Percentiles rank a stretch among this genome's conserved stretches.
phyloP scores from a whole-genome alignment of 1,284 basidiomycete species.

The Rhodotorula glutinis region DNA sequence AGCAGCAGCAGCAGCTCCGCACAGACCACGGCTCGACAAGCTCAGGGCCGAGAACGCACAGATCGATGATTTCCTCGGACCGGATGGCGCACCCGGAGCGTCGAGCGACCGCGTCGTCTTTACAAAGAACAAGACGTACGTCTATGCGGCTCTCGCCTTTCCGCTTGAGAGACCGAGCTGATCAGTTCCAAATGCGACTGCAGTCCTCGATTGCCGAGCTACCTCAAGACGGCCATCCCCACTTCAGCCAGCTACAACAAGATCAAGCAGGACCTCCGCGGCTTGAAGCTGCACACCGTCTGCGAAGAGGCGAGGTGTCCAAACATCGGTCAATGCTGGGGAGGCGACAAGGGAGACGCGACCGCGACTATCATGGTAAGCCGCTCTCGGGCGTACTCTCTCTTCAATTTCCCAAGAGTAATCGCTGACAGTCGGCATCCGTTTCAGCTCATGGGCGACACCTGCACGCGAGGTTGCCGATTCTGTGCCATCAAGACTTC shows the following conservation, averaged over 20 bases:
- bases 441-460: conserved; percentile 93
- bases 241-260: conserved; percentile 82
- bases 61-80: conserved; percentile 80
- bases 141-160: neutral
- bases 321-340: conserved; percentile 99
- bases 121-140: conserved; percentile 72
- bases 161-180: neutral
- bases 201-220: conserved; percentile 83
- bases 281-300: conserved; percentile 87
- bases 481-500: conserved; percentile 99
- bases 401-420: neutral
- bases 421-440: neutral
- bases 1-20: conserved; percentile 2
- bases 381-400: too few species aligned
- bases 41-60: conserved; percentile 67
- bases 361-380: conserved; percentile 98
- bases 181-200: accelerated
- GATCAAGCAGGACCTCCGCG: conserved; percentile 93
- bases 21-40: conserved; percentile 50
- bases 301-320: conserved; percentile 99
- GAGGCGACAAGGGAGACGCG: conserved; percentile 75
- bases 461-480: conserved; percentile 93
- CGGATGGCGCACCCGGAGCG: conserved; percentile 40
- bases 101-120: conserved; percentile 65
- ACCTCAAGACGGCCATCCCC: conserved; percentile 79